These are phyloP conservation scores for Tetrahymena borealis DNA, from an alignment of 73 alveolate genomes.

Conservation along the genomic window DNA sequence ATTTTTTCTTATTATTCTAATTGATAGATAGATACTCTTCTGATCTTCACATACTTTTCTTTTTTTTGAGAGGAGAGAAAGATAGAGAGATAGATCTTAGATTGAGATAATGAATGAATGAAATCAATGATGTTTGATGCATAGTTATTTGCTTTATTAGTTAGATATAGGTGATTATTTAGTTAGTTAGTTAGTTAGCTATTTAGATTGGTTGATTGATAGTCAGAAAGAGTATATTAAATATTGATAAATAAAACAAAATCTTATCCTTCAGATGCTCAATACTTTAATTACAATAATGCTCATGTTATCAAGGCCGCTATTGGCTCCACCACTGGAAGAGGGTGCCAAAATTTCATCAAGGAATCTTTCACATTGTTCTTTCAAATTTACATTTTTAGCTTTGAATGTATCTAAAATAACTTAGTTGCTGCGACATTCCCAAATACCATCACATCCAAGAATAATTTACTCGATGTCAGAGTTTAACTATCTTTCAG, in stretches of 20 bases:
- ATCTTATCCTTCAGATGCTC: background rate
- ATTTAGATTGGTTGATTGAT: no score
- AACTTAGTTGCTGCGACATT: background rate
- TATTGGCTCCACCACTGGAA: background rate
- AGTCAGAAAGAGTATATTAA: background rate
- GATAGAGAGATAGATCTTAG: no score
- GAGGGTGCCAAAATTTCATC: background rate
- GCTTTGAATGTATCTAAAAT: background rate
- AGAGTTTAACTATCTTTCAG: background rate
- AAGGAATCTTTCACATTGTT: background rate
- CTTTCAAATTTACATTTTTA: background rate
- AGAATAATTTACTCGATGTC: background rate
- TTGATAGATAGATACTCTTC: no score
- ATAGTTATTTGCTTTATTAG: no score
- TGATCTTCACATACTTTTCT: no score
- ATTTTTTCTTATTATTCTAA: no score
- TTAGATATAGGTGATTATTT: no score
- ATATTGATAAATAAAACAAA: background rate
- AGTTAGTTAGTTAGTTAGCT: no score
- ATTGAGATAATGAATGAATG: no score
- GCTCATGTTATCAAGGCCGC: background rate
- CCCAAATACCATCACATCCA: slow-evolving; percentile 3
- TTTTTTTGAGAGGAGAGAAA: no score
- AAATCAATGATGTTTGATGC: no score
- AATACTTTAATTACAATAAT: background rate